Base-by-base conservation (phyloP, 2,329 filamentous ascomycete genomes). In the Trichoderma sp. region DNA sequence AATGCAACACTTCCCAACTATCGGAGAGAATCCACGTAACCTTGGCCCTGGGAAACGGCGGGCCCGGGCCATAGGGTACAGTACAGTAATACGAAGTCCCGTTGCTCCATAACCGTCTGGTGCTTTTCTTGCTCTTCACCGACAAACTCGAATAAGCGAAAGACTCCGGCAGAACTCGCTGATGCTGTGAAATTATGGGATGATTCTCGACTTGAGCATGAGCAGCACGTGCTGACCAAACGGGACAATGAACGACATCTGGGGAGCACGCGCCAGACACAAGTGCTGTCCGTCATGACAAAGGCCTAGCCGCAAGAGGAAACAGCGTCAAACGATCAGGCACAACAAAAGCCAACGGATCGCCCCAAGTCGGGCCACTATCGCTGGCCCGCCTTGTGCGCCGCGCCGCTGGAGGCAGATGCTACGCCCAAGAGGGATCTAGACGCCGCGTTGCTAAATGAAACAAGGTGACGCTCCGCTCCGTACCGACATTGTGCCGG, bases 401-500 rank as follows among this genome's bases (percentile, higher is more conserved):
- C 50, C 50, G 39, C 45, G 37, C 50, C 19, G 19, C 22, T 32
- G 35, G 39, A 37, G 39, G 64, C n/a, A 13, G 53, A 42, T 66
- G 64, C 64, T 58, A 66, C 35, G 53, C 64, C 64, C 53, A 66
- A 66, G 53, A 32, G 45, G 61, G 61, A 56, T n/a, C 61, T 64
- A 56, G 61, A 27, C 35, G 25, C 61, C 54, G 57, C 54, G 48
- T 42, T 61, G n/a, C 39, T 63, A 63, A 42, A 63, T 54, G 42
- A 42, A 54, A 67, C 17, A 42, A 54, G 53, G 42, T 45, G 54
- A 25, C 54, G 53, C 56, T 37, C 32, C 54, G 56, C 54, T 29
- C 64, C 64, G 64, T 67, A 60, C 64, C 64, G 64, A 67, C 34
- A 67, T 67, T 60, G 64, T 59, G 64, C 64, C 64, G 64, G 59